phyloP scores from a whole-genome alignment of 148 eudicot genomes.

The Linanthus parryae region DNA sequence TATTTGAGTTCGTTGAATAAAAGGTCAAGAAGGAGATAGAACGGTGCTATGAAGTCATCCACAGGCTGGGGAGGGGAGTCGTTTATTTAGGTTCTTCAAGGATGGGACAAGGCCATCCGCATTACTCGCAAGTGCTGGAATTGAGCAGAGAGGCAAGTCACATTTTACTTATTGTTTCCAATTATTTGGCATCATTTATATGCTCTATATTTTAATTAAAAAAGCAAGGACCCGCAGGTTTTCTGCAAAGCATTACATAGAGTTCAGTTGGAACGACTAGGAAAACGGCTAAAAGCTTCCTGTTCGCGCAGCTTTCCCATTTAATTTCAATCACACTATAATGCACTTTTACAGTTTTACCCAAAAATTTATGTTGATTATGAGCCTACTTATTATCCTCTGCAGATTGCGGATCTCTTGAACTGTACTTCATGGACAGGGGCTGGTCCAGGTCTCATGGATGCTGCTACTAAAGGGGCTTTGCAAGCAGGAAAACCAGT shows the following conservation, averaged over 20 bases:
- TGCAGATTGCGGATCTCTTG: conserved; percentile 68
- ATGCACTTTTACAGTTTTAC: conserved; percentile 1
- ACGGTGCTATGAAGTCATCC: conserved; percentile 77
- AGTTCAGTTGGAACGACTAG: too few species aligned
- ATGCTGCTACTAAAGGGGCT: conserved; percentile 85
- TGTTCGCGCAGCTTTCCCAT: too few species aligned
- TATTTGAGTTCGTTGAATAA: neutral
- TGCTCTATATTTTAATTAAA: too few species aligned
- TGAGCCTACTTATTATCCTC: neutral
- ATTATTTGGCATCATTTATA: too few species aligned
- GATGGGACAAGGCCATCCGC: conserved; percentile 65
- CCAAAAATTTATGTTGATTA: neutral
- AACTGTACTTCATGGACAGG: conserved; percentile 92
- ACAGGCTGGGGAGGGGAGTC: conserved; percentile 81
- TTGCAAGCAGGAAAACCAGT: conserved; percentile 76
- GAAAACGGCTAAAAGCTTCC: too few species aligned
- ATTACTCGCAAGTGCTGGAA: conserved; percentile 52
- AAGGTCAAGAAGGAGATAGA: conserved; percentile 88
- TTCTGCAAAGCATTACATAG: too few species aligned
- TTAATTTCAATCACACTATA: too few species aligned
- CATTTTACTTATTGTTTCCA: neutral
- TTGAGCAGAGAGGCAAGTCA: conserved; percentile 62
- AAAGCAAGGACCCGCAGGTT: too few species aligned
- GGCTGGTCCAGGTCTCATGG: conserved; percentile 98
- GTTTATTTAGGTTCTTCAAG: conserved; percentile 89